A percentile compares a stretch with the other conserved stretches of the same genome.
phyloP scores from a whole-genome alignment of 140 eudicot species.

The Flaveria floridana region DNA sequence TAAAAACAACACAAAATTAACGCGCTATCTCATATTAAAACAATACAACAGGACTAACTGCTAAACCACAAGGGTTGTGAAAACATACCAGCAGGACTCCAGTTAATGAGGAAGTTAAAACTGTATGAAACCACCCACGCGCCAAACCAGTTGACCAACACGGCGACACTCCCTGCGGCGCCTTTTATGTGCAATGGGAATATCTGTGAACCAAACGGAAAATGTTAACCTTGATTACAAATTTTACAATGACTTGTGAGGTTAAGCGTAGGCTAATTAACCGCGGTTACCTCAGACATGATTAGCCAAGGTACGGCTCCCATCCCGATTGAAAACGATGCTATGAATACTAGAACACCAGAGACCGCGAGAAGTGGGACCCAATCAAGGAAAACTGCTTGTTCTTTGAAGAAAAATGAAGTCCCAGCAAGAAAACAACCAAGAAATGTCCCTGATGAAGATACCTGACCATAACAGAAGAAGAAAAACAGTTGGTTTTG shows the following conservation, averaged over 20 bases:
- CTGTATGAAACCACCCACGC: constrained; percentile 86
- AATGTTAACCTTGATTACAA: not conserved
- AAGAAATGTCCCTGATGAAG: constrained; percentile 68
- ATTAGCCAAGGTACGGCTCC: constrained; percentile 97
- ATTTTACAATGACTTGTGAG: not conserved
- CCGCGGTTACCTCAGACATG: constrained; percentile 83
- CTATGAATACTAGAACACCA: constrained; percentile 65
- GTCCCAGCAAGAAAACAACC: constrained; percentile 75
- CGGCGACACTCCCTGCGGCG: constrained; percentile 76
- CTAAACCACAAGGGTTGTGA: not conserved
- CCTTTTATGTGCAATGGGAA: constrained; percentile 86
- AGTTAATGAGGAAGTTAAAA: constrained; percentile 73
- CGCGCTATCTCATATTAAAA: not conserved
- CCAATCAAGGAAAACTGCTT: constrained; percentile 52
- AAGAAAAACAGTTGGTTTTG: constrained; percentile 10
- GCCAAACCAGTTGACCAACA: constrained; percentile 81
- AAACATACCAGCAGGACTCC: constrained; percentile 76
- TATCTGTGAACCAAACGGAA: constrained; percentile 46
- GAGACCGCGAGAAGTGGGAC: constrained; percentile 74
- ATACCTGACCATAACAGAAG: constrained; percentile 44
- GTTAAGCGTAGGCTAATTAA: not conserved
- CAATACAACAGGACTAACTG: not conserved
- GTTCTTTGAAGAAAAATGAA: constrained; percentile 63
- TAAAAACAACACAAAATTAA: not conserved
- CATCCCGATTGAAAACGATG: constrained; percentile 82